A percentile compares a stretch with the other conserved stretches of the same genome.
Conservation (phyloP, 768 basidiomycete species). For the Boletus vinaceobasis region DNA sequence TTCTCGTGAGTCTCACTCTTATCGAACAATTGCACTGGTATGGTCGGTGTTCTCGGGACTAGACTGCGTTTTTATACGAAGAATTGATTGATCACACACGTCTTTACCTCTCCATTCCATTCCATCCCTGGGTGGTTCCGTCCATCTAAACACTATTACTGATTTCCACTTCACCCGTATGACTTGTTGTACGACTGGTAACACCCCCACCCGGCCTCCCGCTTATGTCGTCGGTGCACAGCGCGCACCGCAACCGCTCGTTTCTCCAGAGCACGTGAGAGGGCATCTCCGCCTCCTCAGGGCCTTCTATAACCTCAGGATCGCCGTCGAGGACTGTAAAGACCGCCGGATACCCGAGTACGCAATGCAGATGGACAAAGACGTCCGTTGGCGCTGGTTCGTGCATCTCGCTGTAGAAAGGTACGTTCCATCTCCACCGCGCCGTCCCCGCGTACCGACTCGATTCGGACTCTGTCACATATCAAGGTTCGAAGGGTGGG, state of each 20-base stretch:
- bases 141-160: background rate
- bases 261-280: slow-evolving; percentile 31
- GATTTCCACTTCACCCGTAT: background rate
- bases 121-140: background rate
- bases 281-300: slow-evolving; percentile 35
- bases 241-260: slow-evolving; percentile 23
- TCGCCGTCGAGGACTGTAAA: slow-evolving; percentile 26
- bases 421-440: slow-evolving; percentile 13
- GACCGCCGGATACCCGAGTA: slow-evolving; percentile 27
- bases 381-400: slow-evolving; percentile 39
- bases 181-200: background rate
- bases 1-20: background rate
- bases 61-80: slow-evolving; percentile 8
- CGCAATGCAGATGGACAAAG: slow-evolving; percentile 23
- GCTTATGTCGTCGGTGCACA: slow-evolving; percentile 22
- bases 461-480: background rate
- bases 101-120: background rate
- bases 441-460: background rate
- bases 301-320: slow-evolving; percentile 30
- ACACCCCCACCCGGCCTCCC: background rate
- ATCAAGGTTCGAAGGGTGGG: slow-evolving; percentile 37
- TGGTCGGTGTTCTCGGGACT: background rate
- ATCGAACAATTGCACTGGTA: slow-evolving; percentile 8
- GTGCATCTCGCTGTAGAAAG: slow-evolving; percentile 38
- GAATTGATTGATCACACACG: slow-evolving; percentile 4